These are phyloP conservation scores for Kwoniella bestiolae DNA, from an alignment of 768 basidiomycete genomes.

Conservation along the genomic window DNA sequence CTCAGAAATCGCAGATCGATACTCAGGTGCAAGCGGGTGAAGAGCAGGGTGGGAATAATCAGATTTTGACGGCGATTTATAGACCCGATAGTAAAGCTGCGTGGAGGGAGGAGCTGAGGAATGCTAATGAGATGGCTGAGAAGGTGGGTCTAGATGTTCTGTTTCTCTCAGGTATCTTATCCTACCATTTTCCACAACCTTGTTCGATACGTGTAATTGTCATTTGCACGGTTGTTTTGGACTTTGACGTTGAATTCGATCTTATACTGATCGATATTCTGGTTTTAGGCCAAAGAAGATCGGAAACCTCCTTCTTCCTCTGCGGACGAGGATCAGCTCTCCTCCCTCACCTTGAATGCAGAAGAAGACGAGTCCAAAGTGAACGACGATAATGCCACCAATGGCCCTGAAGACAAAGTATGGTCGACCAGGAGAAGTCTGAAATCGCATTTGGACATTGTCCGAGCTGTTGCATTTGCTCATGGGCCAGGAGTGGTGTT, in stretches of 20 bases:
- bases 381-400: slow-evolving; percentile 61
- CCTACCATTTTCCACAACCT: too few species aligned
- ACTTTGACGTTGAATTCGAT: too few species aligned
- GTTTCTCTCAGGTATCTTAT: too few species aligned
- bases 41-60: slow-evolving; percentile 60
- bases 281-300: slow-evolving; percentile 22
- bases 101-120: slow-evolving; percentile 71
- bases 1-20: neutral
- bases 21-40: slow-evolving; percentile 15
- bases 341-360: slow-evolving; percentile 59
- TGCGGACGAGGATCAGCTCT: slow-evolving; percentile 56
- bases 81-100: slow-evolving; percentile 81
- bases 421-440: slow-evolving; percentile 88
- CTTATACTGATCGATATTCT: too few species aligned
- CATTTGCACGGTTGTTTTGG: too few species aligned
- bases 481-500: slow-evolving; percentile 78
- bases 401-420: slow-evolving; percentile 57
- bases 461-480: slow-evolving; percentile 80
- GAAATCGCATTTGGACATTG: slow-evolving; percentile 93
- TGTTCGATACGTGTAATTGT: too few species aligned
- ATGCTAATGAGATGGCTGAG: slow-evolving; percentile 55
- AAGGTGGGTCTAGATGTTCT: slow-evolving; percentile 28
- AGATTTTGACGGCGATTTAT: slow-evolving; percentile 69
- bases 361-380: slow-evolving; percentile 73
- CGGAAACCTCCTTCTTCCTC: neutral